Base-by-base conservation (phyloP, 176 grass and related monocot genomes). In the Paspalum notatum region DNA sequence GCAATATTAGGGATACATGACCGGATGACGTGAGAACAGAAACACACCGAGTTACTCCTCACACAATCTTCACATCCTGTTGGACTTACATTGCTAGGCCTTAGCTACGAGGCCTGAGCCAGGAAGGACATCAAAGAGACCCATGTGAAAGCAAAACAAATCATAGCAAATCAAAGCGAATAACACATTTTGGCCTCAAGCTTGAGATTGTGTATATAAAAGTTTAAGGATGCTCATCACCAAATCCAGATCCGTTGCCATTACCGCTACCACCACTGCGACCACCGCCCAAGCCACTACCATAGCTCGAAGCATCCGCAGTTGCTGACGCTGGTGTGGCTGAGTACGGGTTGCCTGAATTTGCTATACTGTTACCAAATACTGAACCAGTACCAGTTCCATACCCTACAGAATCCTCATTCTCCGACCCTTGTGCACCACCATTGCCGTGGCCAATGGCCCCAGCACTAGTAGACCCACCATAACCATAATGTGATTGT, bases 271-370 rank as follows among this genome's bases (percentile, higher is more conserved):
- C 72, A 18, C 62, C 82, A 24, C 47, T 6, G 9, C 15, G 12
- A 11, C 72, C 25, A 18, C 5, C 0, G 1, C 82, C 82, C 0
- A 4, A n/a, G 15, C 60, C 81, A 3, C 38, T 37, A 21, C 81
- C 81, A 7, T 75, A 55, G 4, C 60, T 71, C 4, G 7, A 0
- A 55, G 48, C 81, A 75, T 59, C 16, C 2, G 82, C 72, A 49
- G 16, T 9, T 47, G 72, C 82, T 6, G 9, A 9, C 10, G 17
- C 40, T 3, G 42, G 54, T 2, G 17, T 26, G 3, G 5, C 26
- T 4, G 21, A 17, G 56, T 1, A 37, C 13, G 12, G 13, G 47
- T 72, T 37, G 13, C 47, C 60, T 3, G 2, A 0, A 25, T 2
- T 18, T 3, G 41, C 41, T 17, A 0, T 20, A 16, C 71, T 22